Evolutionary conservation across 129 eudicot genomes (phyloP).

Genomic region (Glebionis coronaria): DNA sequence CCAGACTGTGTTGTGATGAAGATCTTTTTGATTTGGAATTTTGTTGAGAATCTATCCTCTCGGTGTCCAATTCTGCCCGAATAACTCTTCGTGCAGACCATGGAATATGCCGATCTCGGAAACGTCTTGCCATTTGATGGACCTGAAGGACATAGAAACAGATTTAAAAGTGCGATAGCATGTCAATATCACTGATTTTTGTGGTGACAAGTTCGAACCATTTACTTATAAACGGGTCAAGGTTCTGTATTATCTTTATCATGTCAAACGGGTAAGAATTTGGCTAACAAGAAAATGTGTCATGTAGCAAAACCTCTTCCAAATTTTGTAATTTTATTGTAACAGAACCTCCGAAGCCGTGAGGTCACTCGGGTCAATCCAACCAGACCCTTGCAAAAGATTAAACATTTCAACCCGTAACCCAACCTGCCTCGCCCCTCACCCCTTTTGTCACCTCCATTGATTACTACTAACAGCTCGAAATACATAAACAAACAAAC

Average conservation of each 20-base stretch:
- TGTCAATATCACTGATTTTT: neutral
- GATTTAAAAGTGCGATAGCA: slow-evolving; percentile 5
- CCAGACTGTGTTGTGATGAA: slow-evolving; percentile 24
- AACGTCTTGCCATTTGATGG: slow-evolving; percentile 80
- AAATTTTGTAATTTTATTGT: neutral
- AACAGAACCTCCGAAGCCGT: too few relatives aligned
- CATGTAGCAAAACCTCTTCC: neutral
- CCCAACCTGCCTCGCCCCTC: neutral
- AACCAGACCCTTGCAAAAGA: neutral
- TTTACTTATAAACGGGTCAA: neutral
- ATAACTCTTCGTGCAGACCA: slow-evolving; percentile 44
- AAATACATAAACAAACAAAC: neutral
- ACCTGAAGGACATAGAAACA: slow-evolving; percentile 47
- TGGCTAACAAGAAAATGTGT: neutral
- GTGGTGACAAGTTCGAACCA: neutral
- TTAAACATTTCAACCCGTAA: neutral
- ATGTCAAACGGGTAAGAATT: too few relatives aligned
- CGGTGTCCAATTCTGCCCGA: slow-evolving; percentile 48
- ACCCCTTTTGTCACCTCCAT: neutral
- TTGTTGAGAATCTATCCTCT: slow-evolving; percentile 38
- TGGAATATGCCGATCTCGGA: slow-evolving; percentile 78
- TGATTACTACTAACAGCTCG: neutral
- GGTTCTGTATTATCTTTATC: slow-evolving; percentile 5
- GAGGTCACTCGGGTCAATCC: neutral
- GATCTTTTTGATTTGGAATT: slow-evolving; percentile 33